Base-by-base conservation (phyloP, 2,329 filamentous ascomycete species). In the Pseudogymnoascus sp. region DNA sequence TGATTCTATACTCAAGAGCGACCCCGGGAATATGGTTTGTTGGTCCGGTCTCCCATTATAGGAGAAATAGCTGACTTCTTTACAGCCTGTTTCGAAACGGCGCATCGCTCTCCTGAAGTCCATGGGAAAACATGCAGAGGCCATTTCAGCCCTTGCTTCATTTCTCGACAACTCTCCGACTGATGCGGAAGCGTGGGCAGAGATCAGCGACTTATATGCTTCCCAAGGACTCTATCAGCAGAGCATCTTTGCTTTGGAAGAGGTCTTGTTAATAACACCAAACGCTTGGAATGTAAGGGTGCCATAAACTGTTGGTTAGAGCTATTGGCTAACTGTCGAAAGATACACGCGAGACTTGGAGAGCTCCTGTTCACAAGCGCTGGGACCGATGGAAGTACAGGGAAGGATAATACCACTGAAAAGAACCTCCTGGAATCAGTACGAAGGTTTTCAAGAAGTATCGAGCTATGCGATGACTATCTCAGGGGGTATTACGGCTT, bases 391-490 rank as follows among this genome's bases (percentile, higher is more conserved):
- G 68, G 67, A 12, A 62, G 30, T 12, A 36, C 74, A n/a, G 76
- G 78, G 6, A 74, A 71, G 4, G 73, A 77, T 28, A 71, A 77
- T 33, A 66, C 63, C 42, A 60, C 66, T 2, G 75, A 79, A 45
- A 82, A 81, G 72, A 78, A 84, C 69, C 77, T 94, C 62, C 79
- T 83, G 45, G 89, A 92, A 72, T 87, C 91, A 4, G 75, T 96
- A 61, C 90, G 91, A 72, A 85, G 92, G 67, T 97, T 96, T 75
- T 90, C 89, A 72, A 85, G 94, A 69, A 94, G 92, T 71, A 85
- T 97, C 67, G 94, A 99, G 77, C 83, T 99, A 60, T 97, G 94
- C 71, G 90, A 97, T 69, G 87, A 92, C 72, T 97, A 97, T 73
- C 76, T 97, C 65, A 86, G 94, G 65, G 94, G 92, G 1, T 96